phyloP scores from a whole-genome alignment of 148 eudicot genomes.

The Drosera capensis region DNA sequence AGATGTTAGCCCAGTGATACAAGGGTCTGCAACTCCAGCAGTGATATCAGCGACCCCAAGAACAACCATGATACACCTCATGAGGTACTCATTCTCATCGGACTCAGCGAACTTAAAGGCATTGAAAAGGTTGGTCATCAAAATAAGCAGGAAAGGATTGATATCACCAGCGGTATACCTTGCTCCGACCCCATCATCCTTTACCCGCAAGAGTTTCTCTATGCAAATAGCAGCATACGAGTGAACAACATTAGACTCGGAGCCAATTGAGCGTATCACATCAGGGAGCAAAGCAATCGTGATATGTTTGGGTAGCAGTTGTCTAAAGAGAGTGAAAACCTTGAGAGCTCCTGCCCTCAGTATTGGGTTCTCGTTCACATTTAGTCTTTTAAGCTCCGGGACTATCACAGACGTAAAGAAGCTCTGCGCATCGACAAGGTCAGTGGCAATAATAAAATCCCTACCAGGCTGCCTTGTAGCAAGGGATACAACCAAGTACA shows the following conservation, averaged over 20 bases:
- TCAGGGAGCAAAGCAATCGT: conserved; percentile 68
- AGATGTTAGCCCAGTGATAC: conserved; percentile 55
- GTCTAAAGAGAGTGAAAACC: conserved; percentile 71
- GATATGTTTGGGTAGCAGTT: conserved; percentile 58
- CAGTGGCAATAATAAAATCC: conserved; percentile 60
- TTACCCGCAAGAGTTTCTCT: conserved; percentile 78
- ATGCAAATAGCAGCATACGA: conserved; percentile 87
- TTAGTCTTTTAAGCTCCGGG: conserved; percentile 74
- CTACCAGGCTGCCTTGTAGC: conserved; percentile 61
- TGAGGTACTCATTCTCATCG: conserved; percentile 88
- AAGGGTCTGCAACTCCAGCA: conserved; percentile 51
- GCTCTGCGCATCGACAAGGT: conserved; percentile 62
- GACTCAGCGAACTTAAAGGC: conserved; percentile 78
- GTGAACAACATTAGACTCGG: conserved; percentile 91
- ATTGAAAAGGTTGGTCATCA: conserved; percentile 71
- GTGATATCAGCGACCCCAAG: conserved; percentile 83
- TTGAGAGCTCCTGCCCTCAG: conserved; percentile 89
- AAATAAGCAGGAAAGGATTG: conserved; percentile 33
- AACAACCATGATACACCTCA: conserved; percentile 97
- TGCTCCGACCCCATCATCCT: conserved; percentile 62
- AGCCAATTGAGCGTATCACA: conserved; percentile 54
- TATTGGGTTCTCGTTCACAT: conserved; percentile 73
- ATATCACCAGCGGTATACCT: conserved; percentile 63
- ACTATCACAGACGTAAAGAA: conserved; percentile 67
- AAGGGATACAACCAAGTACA: conserved; percentile 79